Conservation (phyloP, 768 basidiomycete genomes). For the Naganishia onofrii region DNA sequence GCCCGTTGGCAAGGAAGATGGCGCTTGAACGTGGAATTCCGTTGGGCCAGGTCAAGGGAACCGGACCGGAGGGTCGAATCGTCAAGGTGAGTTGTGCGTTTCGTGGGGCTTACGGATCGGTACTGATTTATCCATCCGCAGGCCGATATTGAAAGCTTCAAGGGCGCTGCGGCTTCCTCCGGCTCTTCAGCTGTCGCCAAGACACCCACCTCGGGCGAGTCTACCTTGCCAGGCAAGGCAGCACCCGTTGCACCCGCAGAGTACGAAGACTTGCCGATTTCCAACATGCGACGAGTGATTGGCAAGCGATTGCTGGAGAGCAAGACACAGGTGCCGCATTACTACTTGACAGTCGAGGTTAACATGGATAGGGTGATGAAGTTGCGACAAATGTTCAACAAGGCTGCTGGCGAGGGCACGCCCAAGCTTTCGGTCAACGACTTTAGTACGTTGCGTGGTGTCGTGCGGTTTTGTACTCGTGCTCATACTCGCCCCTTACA, state of each 20-base stretch:
- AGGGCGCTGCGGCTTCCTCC: constrained; percentile 52
- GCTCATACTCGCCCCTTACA: constrained; percentile 20
- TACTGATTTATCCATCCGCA: neutral
- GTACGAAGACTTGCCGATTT: constrained; percentile 83
- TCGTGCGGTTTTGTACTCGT: neutral
- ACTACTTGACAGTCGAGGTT: constrained; percentile 90
- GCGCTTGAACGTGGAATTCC: constrained; percentile 92
- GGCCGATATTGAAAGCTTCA: constrained; percentile 83
- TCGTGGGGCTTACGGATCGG: neutral
- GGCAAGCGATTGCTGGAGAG: constrained; percentile 85
- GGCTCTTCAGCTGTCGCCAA: constrained; percentile 55
- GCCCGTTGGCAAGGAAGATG: constrained; percentile 94
- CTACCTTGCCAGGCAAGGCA: constrained; percentile 58
- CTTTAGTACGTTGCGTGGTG: constrained; percentile 59
- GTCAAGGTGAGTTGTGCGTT: constrained; percentile 61
- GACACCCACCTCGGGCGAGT: constrained; percentile 56
- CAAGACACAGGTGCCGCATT: constrained; percentile 93
- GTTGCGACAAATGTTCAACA: constrained; percentile 91
- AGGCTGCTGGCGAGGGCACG: constrained; percentile 63
- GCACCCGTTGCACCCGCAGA: constrained; percentile 56
- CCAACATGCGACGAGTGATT: constrained; percentile 93
- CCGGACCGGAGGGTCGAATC: constrained; percentile 91
- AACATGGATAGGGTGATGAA: constrained; percentile 81
- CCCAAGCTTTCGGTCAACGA: constrained; percentile 92
- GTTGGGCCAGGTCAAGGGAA: constrained; percentile 80